Evolutionary conservation across 345 rosid genomes (phyloP), one percentile per base, ranked within the genome.

Genomic region (Aurinia saxatilis): DNA sequence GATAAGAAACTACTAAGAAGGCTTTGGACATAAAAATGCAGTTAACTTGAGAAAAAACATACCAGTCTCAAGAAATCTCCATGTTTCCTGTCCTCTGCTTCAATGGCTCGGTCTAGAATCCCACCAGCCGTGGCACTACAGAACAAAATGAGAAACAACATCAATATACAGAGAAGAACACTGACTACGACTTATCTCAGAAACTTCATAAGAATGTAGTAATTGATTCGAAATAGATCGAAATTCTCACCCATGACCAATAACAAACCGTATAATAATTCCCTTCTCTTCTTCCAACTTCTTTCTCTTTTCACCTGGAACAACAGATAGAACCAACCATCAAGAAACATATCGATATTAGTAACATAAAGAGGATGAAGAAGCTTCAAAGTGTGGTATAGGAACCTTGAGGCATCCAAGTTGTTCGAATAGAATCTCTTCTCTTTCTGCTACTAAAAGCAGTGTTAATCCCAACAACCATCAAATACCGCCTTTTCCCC

Each of bases 371-470:
- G 67, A 51, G 5, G 35, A 35, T 8, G 19, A 41, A 76, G 19
- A 41, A 76, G 39, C 47, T 10, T 50, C 58, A 14, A 19, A 57
- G 49, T 52, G 15, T 52, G 12, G 2, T 19, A 40, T 25, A 7
- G 30, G 69, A 69, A 92, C 98, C 98, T 89, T 84, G 95, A 27
- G 88, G 97, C 91, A 90, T 84, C 99, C 99, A 92, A 8, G 99
- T 89, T 21, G 88, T 76, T 31, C 99, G 96, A 76, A 92, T 76
- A 5, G 99, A 92, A 66, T 92, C 99, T 79, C 99, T 76, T 73
- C 96, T 79, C 74, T 76, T 92, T 68, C 97, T 72, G 71, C 98
- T 89, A 73, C 99, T 92, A 73, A 90, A 92, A 29, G 98, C 97
- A 14, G 95, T 92, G 61, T 92, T 92, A 52, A 92, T 78, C 68